Conservation (phyloP, 768 basidiomycete genomes). For the Psilocybe sp. region DNA sequence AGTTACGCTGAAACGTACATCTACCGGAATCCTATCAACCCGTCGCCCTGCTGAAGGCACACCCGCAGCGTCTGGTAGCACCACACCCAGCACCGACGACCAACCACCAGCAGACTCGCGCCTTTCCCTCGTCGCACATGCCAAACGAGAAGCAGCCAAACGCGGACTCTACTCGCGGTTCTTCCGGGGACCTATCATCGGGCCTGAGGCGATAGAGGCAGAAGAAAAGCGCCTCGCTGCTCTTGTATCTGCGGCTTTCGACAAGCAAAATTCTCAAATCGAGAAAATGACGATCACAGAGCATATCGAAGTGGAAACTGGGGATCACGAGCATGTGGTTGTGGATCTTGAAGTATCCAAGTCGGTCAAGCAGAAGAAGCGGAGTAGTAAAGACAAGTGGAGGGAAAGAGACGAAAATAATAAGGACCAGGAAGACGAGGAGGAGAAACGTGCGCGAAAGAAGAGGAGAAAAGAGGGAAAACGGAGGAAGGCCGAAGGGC, state of each 20-base stretch:
- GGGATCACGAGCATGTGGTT: slow-evolving; percentile 3
- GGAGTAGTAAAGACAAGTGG: neutral
- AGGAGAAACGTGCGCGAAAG: slow-evolving; percentile 12
- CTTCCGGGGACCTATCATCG: slow-evolving; percentile 72
- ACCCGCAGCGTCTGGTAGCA: slow-evolving; percentile 41
- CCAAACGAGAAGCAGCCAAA: slow-evolving; percentile 79
- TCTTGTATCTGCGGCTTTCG: slow-evolving; percentile 11
- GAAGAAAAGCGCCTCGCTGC: slow-evolving; percentile 14
- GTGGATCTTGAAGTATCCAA: slow-evolving; percentile 18
- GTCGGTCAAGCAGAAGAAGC: slow-evolving; percentile 10
- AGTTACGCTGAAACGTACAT: slow-evolving; percentile 50
- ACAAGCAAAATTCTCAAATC: slow-evolving; percentile 10
- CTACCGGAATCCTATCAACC: slow-evolving; percentile 76
- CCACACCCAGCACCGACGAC: slow-evolving; percentile 33
- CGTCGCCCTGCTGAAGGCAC: slow-evolving; percentile 54
- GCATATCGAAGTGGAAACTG: slow-evolving; percentile 16
- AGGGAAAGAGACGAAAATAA: too few relatives aligned
- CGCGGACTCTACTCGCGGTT: slow-evolving; percentile 77
- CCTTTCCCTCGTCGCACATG: slow-evolving; percentile 53
- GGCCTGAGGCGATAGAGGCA: slow-evolving; percentile 35
- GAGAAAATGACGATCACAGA: slow-evolving; percentile 13
- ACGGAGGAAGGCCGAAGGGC: slow-evolving; percentile 12
- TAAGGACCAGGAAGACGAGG: slow-evolving; percentile 9
- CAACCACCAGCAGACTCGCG: slow-evolving; percentile 23
- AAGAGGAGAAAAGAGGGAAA: slow-evolving; percentile 11